Base-by-base conservation (phyloP, 2,329 filamentous ascomycete species). In the Ilyonectria robusta region DNA sequence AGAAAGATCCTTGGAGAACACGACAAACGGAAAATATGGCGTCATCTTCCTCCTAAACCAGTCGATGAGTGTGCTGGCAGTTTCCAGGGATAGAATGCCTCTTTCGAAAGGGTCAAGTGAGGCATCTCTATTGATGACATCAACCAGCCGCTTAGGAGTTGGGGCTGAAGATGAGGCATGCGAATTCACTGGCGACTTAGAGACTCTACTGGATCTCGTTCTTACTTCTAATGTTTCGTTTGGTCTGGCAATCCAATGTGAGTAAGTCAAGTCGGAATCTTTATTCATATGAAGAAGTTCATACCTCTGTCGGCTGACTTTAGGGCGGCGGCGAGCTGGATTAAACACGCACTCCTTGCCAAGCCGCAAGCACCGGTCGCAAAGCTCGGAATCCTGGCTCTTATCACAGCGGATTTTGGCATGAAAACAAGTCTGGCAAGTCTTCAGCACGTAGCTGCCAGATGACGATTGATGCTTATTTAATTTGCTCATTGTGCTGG, bases 301-400 rank as follows among this genome's bases (percentile, higher is more conserved):
- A 62, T 23, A 75, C 72, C 57, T 55, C n/a, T 67, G 63, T 0
- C 62, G 67, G 15, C 51, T 62, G 0, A 56, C 60, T n/a, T 70
- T 73, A 0, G 65, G 72, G 1, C 77, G 72, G 0, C 78, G 68
- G 11, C 77, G 68, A 6, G 78, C 71, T n/a, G 69, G 72, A 3
- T 75, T 71, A 35, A 79, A 80, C 5, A 78, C 56, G 40, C 78
- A 80, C 0, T 70, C 69, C 62, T 79, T 80, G 2, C 72, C 72
- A n/a, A 80, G 69, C 11, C 78, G 70, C 19, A 79, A 53, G 33
- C 78, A 80, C 6, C 78, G 71, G 55, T 80, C 78, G 62, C 78
- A 80, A 2, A 69, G 50, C 1, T 69, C 75, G 3, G 75, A 77
- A 15, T 78, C 72, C 8, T 79, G 77, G 0, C 76, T 76, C 19